Base-by-base conservation (phyloP, 257 asterid genomes). In the Asclepias syriaca region DNA sequence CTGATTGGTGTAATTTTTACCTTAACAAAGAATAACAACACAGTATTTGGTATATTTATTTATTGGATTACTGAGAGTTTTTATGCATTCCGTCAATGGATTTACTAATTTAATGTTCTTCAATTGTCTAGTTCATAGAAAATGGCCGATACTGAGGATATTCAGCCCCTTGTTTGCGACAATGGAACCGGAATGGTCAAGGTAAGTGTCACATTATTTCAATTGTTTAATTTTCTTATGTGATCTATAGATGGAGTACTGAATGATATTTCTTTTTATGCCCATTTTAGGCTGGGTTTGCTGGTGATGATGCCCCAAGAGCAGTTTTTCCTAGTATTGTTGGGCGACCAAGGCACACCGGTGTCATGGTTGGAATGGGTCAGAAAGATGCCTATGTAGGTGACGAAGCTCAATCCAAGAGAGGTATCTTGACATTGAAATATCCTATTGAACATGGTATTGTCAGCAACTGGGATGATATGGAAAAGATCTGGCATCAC, bases 361-460 rank as follows among this genome's bases (percentile, higher is more conserved):
- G 87, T 72, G 85, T 83, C 45, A 83, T 83, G 85, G 87, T 83
- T n/a, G 87, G 87, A 24, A 83, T 83, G 87, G 87, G 87, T 18
- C 87, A 83, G 77, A 83, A 83, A 77, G 87, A 83, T 66, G 87
- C 87, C 24, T 83, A 83, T 49, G 85, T 83, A 49, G 85, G 87
- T 43, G 87, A 83, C 34, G 87, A 83, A 59, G 87, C 87, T 61
- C 87, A 83, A 45, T 83, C 87, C 11, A 83, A 83, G 65, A 80
- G 87, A 70, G 87, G 87, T 83, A 83, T 83, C 76, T 75, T 83
- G 77, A 83, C 87, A 18, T 77, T 83, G 79, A 83, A 83, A 57
- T 83, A 83, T 53, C 87, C 87, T 11, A 83, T 83, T 24, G 87
- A 83, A 67, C 87, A 83, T 37, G 87, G 87, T 68, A 83, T 83